phyloP scores from a whole-genome alignment of 176 grass and related monocot species.

The Cocos nucifera region DNA sequence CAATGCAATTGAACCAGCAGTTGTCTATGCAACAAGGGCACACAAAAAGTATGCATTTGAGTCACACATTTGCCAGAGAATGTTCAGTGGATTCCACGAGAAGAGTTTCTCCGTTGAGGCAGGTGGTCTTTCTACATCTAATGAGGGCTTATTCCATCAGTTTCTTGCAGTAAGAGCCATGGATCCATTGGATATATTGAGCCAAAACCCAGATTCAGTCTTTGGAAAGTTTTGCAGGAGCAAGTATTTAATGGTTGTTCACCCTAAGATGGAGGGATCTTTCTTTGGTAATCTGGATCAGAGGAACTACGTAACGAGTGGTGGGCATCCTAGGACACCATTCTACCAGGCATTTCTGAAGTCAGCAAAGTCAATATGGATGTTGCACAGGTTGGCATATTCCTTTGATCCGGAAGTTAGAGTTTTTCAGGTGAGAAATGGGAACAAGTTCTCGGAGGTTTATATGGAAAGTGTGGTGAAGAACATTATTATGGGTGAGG shows the following conservation, averaged over 20 bases:
- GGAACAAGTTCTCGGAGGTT: slow-evolving; percentile 58
- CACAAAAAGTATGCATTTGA: slow-evolving; percentile 95
- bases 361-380: slow-evolving; percentile 77
- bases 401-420: slow-evolving; percentile 63
- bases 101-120: slow-evolving; percentile 66
- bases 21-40: slow-evolving; percentile 58
- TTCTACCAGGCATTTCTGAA: slow-evolving; percentile 95
- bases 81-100: slow-evolving; percentile 84
- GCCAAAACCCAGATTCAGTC: slow-evolving; percentile 71
- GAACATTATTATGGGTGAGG: slow-evolving; percentile 45
- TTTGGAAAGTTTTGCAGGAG: slow-evolving; percentile 89
- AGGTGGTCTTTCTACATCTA: slow-evolving; percentile 36
- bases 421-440: slow-evolving; percentile 68
- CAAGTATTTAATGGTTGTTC: slow-evolving; percentile 71
- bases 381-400: slow-evolving; percentile 65
- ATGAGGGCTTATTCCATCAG: slow-evolving; percentile 77
- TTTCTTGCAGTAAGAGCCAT: slow-evolving; percentile 71
- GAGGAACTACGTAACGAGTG: slow-evolving; percentile 75
- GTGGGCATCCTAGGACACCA: slow-evolving; percentile 85
- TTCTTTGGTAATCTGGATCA: slow-evolving; percentile 88
- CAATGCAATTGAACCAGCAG: slow-evolving; percentile 57
- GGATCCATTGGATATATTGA: slow-evolving; percentile 91
- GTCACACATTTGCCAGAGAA: slow-evolving; percentile 84
- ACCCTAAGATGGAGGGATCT: slow-evolving; percentile 87
- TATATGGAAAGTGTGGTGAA: slow-evolving; percentile 87